Evolutionary conservation across 371 early-diverging fungal genomes (phyloP), one percentile per base, ranked within the genome.

Genomic region (Mortierella sp.): DNA sequence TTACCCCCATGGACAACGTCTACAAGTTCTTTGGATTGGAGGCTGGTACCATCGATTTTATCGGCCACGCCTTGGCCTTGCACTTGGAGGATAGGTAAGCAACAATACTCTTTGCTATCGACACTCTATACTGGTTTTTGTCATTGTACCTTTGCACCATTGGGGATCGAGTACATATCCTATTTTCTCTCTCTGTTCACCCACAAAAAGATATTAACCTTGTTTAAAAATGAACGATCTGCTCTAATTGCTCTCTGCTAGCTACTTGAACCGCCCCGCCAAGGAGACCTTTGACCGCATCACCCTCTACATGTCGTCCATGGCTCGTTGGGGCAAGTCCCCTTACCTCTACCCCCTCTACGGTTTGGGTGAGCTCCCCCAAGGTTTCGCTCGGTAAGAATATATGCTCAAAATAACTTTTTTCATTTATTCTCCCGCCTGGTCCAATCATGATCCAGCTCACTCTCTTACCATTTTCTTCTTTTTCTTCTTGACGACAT

Each of bases 331-430:
- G 85, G 98, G 99, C 79, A 96, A 97, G 90, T 96, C 96, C 78
- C 99, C 99, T n/a, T 99, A 99, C 89, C 97, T 99, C 84, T 99
- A 99, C 87, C 99, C 99, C 72, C 90, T 98, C 72, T 99, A 99
- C 83, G 99, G 99, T 64, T 91, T 99, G 65, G 99, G 99, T 72
- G 99, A 99, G 81, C 92, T 99, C 61, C 99, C 99, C 48, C 99
- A 99, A 89, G 97, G 98, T 19, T 99, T 99, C 91, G 98, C 99
- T 43, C 91, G 99, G 93, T 95, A 91, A 74, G 88, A 85, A 34
- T n/a, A n/a, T n/a, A n/a, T 29, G 58, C 58, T 58, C 58, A 58
- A 58, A 58, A 58, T 58, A 26, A 65, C 79, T 66, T 76, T 81
- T 34, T 14, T 55, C 6, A 37, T 34, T 52, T n/a, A 37, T 39